phyloP scores from a whole-genome alignment of 192 early-diverging fungal species.

The Rhizophagus prolifer region DNA sequence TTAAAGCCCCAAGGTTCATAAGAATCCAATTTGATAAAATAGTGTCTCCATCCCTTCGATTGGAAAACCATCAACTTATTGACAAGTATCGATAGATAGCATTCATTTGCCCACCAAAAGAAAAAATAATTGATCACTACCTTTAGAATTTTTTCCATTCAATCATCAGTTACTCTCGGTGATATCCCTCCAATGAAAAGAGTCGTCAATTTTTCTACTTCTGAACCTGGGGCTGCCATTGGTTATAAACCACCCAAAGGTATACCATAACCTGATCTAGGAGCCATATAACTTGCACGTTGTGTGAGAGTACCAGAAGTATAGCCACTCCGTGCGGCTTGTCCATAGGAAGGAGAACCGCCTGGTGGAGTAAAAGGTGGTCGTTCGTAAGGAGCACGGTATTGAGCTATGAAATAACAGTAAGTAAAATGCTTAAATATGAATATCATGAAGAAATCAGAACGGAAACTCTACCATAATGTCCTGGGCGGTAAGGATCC shows the following conservation, averaged over 20 bases:
- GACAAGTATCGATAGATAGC: conserved; percentile 16
- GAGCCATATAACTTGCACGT: conserved; percentile 2
- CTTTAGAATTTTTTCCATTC: conserved; percentile 65
- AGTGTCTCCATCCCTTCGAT: conserved; percentile 22
- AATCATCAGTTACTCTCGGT: conserved; percentile 63
- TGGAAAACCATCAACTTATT: conserved; percentile 35
- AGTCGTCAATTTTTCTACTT: conserved; percentile 62
- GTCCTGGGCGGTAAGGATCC: conserved; percentile 17
- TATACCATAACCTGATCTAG: not conserved
- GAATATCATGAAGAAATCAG: not conserved
- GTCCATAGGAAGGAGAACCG: not conserved
- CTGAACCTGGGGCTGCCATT: not conserved
- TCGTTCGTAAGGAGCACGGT: not conserved
- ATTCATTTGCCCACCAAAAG: conserved; percentile 7
- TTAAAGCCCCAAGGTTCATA: conserved; percentile 2
- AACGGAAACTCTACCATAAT: not conserved
- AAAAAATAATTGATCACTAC: conserved; percentile 37
- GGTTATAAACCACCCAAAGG: not conserved
- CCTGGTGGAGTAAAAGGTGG: not conserved
- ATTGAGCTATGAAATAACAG: not conserved
- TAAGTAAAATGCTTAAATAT: not conserved
- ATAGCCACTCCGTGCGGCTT: not conserved
- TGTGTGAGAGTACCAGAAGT: not conserved
- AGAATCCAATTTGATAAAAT: not conserved
- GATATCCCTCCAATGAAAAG: conserved; percentile 71